phyloP scores from a whole-genome alignment of 768 basidiomycete genomes.

The Panaeolus papilionaceus region DNA sequence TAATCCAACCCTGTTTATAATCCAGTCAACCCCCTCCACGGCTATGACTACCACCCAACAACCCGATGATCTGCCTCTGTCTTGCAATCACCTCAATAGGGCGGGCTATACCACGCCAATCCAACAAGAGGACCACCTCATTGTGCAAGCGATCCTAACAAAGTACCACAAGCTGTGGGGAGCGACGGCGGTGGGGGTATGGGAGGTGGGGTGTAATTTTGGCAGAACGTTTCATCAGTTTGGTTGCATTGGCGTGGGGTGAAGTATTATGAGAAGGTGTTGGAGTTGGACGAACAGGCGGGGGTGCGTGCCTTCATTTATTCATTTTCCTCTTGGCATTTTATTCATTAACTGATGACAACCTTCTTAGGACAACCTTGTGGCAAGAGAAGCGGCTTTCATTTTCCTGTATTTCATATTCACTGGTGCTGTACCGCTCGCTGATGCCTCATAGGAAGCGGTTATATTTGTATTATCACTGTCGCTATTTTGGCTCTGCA shows the following conservation, averaged over 20 bases:
- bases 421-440: conserved; percentile 58
- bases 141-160: conserved; percentile 51
- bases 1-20: too few species aligned
- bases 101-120: too few species aligned
- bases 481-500: too few species aligned
- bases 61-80: conserved; percentile 49
- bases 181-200: conserved; percentile 45
- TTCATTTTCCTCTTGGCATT: too few species aligned
- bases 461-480: too few species aligned
- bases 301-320: too few species aligned
- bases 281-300: conserved; percentile 49
- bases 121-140: too few species aligned
- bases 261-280: too few species aligned
- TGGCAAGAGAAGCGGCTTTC: conserved; percentile 88
- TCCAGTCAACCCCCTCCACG: conserved; percentile 73
- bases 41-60: conserved; percentile 78
- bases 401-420: conserved; percentile 43
- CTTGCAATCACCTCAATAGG: too few species aligned
- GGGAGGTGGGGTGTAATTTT: conserved; percentile 94
- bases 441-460: too few species aligned
- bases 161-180: conserved; percentile 74
- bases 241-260: too few species aligned
- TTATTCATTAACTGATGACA: too few species aligned
- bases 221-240: conserved; percentile 88
- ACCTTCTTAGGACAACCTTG: conserved; percentile 43